Base-by-base conservation (phyloP, 768 basidiomycete genomes). In the Coprinopsis marcescibilis region DNA sequence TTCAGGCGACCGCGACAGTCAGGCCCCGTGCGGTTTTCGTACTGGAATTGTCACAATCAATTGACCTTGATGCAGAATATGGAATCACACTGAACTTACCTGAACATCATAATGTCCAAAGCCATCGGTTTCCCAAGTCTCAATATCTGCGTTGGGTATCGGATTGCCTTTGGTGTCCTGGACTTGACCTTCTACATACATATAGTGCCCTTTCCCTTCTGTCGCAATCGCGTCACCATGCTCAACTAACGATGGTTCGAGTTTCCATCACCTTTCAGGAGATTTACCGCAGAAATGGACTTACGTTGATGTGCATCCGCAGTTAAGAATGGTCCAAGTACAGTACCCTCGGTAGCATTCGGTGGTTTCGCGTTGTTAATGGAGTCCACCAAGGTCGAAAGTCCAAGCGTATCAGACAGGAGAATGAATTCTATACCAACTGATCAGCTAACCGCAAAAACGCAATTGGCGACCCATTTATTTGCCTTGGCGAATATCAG, bases 121-220 rank as follows among this genome's bases (percentile, higher is more conserved):
- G 0, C 70, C 71, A 55, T 91, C 89, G 7, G 86, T 81, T 61
- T 89, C 85, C 86, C 85, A 89, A n/a, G 86, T 89, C 43, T 89
- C 85, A 49, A 90, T 85, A 36, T 73, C 55, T 0, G 85, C 86
- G 42, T 69, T 69, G 4, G 80, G 61, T 43, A 92, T 73, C 2
- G 83, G 81, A n/a, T 71, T 65, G 17, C 88, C 87, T 26, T 75
- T 65, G 1, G 78, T 81, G 55, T 80, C 73, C 24, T 78, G 56
- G 1, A 92, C 73, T 2, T 72, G 73, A 1, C 90, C 89, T 57
- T 88, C 76, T 42, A 92, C 83, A 53, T 75, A 89, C 76, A 93
- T 69, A 60, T 89, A 86, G 8, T 89, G 77, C 17, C 89, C 90
- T 63, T 88, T 90, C 47, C 85, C 89, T 61, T 91, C 89, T 0